A percentile compares a stretch with the other conserved stretches of the same genome.
phyloP scores from a whole-genome alignment of 1,284 basidiomycete genomes.

The Sphagnurus paluster region DNA sequence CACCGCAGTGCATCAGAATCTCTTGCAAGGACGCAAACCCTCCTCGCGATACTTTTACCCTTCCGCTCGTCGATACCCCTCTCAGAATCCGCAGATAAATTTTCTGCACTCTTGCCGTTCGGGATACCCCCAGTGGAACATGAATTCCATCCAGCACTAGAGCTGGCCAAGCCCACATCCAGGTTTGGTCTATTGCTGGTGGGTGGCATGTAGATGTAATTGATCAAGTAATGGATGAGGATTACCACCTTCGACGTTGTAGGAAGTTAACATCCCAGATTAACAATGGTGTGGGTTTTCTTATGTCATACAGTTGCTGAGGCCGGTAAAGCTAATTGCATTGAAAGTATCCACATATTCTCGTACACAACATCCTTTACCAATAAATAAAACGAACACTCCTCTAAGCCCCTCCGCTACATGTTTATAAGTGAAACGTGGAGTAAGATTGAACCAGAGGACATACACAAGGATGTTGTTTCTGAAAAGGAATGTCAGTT shows the following conservation, averaged over 20 bases:
- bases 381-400: constrained; percentile 11
- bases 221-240: not conserved
- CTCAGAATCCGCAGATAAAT: constrained; percentile 31
- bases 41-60: constrained; percentile 49
- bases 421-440: constrained; percentile 15
- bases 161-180: constrained; percentile 54
- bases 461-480: constrained; percentile 96
- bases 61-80: constrained; percentile 14
- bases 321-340: not conserved
- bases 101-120: constrained; percentile 40
- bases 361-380: constrained; percentile 8
- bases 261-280: too few relatives aligned
- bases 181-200: constrained; percentile 51
- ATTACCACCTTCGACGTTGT: too few relatives aligned
- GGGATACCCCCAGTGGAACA: constrained; percentile 46
- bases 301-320: not conserved
- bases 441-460: constrained; percentile 1
- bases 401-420: constrained; percentile 72
- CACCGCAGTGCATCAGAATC: constrained; percentile 31
- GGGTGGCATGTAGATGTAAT: constrained; percentile 21
- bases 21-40: constrained; percentile 45
- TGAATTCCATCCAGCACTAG: constrained; percentile 47
- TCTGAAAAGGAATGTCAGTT: constrained; percentile 40
- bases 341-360: constrained; percentile 1
- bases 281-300: not conserved